phyloP scores from a whole-genome alignment of 768 basidiomycete species.

The Rossbeevera mucosa region DNA sequence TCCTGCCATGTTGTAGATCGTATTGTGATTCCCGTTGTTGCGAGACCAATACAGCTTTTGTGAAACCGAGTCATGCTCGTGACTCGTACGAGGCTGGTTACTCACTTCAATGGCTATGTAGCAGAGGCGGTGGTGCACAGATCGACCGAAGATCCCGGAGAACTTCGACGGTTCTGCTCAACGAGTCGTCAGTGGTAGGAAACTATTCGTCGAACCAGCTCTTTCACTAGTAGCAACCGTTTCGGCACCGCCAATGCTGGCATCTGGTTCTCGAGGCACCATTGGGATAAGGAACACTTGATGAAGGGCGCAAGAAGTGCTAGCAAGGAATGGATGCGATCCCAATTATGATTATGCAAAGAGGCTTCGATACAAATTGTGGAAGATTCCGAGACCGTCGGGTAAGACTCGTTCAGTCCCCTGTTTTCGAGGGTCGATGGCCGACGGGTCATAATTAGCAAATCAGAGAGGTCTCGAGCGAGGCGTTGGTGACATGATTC shows the following conservation, averaged over 20 bases:
- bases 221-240: not conserved
- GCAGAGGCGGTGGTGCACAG: not conserved
- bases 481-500: constrained; percentile 3
- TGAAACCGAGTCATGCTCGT: not conserved
- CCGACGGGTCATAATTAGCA: constrained; percentile 12
- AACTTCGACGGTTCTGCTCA: not conserved
- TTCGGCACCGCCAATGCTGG: constrained; percentile 5
- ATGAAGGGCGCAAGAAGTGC: constrained; percentile 26
- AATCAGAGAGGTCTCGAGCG: constrained; percentile 14
- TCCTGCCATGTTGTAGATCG: not conserved
- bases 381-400: constrained; percentile 12
- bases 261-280: constrained; percentile 1
- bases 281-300: constrained; percentile 7
- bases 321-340: constrained; percentile 24
- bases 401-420: constrained; percentile 4
- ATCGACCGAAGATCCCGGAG: not conserved
- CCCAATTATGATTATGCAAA: constrained; percentile 17
- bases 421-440: constrained; percentile 18
- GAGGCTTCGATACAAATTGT: constrained; percentile 3
- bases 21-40: not conserved
- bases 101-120: not conserved
- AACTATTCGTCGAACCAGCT: not conserved
- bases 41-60: not conserved
- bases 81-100: not conserved
- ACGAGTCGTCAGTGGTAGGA: not conserved